Evolutionary conservation across 208 protist species (phyloP).

Genomic region (Wallacemonas sp.): DNA sequence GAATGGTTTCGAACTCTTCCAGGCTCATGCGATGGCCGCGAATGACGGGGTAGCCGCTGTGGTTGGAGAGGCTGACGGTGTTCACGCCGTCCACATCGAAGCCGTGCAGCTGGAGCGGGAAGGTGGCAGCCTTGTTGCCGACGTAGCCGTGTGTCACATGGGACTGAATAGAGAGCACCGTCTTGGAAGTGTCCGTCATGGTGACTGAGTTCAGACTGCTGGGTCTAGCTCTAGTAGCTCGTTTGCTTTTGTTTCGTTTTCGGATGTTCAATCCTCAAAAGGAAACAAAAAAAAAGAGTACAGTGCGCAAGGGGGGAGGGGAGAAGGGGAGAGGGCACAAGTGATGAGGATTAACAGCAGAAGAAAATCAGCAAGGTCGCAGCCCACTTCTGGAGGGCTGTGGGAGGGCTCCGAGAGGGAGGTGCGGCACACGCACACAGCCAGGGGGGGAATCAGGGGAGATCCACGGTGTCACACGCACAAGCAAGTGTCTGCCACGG

Average conservation of each 20-base stretch:
- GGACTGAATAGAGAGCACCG: conserved; percentile 94
- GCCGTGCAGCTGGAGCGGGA: conserved; percentile 94
- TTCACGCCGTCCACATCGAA: conserved; percentile 96
- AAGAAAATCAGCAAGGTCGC: background rate
- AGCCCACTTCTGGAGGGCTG: background rate
- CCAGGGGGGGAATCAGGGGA: too few species aligned
- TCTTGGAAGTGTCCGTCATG: conserved; percentile 36
- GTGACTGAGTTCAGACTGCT: too few species aligned
- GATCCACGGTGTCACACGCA: too few species aligned
- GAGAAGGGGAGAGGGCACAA: conserved; percentile 14
- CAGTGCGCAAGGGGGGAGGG: background rate
- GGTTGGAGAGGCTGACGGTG: conserved; percentile 95
- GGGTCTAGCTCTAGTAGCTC: too few species aligned
- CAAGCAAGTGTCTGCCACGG: too few species aligned
- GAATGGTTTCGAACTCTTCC: conserved; percentile 71
- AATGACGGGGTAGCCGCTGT: conserved; percentile 93
- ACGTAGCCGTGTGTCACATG: conserved; percentile 97
- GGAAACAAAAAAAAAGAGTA: too few species aligned
- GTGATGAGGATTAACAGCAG: background rate
- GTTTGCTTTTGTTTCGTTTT: too few species aligned
- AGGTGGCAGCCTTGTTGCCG: conserved; percentile 94
- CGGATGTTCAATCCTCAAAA: too few species aligned
- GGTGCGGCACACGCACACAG: too few species aligned
- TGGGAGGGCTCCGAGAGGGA: too few species aligned
- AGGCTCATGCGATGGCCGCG: conserved; percentile 86